These are phyloP conservation scores for Candida andamanensis DNA, from an alignment of 805 yeast genomes.

Conservation along the genomic window DNA sequence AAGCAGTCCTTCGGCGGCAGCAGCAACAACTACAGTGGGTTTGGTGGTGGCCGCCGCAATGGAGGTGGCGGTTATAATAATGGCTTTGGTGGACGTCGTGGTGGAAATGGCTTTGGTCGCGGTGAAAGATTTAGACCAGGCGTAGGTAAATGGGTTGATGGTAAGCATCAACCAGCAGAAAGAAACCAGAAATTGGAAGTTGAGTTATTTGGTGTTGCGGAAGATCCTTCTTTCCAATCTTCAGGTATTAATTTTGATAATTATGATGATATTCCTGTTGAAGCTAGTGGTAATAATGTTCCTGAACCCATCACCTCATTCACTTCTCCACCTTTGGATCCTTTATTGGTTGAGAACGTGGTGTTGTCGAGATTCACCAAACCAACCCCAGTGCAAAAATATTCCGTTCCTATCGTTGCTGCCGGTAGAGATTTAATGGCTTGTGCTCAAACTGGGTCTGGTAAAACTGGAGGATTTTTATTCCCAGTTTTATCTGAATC, in stretches of 20 bases:
- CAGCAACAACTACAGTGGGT: conserved; percentile 11
- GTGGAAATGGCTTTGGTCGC: conserved; percentile 22
- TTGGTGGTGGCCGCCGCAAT: conserved; percentile 22
- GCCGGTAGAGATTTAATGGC: conserved; percentile 92
- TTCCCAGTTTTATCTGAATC: conserved; percentile 96
- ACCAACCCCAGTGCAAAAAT: conserved; percentile 96
- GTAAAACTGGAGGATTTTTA: conserved; percentile 99
- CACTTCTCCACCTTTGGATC: conserved; percentile 88
- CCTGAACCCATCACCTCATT: conserved; percentile 90
- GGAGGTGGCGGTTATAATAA: conserved; percentile 18
- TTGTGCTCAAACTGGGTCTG: conserved; percentile 98
- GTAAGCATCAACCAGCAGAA: conserved; percentile 81
- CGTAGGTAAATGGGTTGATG: conserved; percentile 82
- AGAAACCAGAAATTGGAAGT: conserved; percentile 64
- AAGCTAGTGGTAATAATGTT: conserved; percentile 90
- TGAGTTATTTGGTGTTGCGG: conserved; percentile 77
- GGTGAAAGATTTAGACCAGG: conserved; percentile 39
- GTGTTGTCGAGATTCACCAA: conserved; percentile 82
- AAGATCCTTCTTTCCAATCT: conserved; percentile 73
- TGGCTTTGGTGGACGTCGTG: conserved; percentile 17
- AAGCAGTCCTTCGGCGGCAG: conserved; percentile 18
- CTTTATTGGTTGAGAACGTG: conserved; percentile 80
- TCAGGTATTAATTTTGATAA: conserved; percentile 98
- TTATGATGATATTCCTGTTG: conserved; percentile 98
- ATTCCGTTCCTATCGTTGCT: conserved; percentile 88